Conservation (phyloP, 371 early-diverging fungal species). For the Saksenaea vasiformis region DNA sequence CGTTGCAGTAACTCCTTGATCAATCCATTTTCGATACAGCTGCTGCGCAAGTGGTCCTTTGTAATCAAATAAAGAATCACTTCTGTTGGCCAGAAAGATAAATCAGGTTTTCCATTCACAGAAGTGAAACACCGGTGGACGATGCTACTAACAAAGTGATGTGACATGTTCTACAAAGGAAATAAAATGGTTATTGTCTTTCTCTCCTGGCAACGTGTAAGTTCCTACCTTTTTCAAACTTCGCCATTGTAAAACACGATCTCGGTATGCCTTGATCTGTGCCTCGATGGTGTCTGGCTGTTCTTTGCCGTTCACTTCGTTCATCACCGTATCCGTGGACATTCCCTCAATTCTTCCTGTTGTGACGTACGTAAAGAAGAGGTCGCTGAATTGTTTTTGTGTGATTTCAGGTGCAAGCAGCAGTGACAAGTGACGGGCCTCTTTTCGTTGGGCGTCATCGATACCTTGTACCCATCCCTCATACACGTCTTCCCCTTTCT, state of each 20-base stretch:
- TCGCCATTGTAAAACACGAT: background rate
- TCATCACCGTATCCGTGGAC: slow-evolving; percentile 17
- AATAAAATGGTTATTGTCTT: background rate
- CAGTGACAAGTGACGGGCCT: slow-evolving; percentile 16
- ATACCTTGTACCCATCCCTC: slow-evolving; percentile 31
- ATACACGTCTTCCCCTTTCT: slow-evolving; percentile 19
- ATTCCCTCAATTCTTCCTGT: slow-evolving; percentile 13
- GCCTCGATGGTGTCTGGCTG: background rate
- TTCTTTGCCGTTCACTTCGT: background rate
- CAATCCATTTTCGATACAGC: slow-evolving; percentile 52
- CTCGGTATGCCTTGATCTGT: slow-evolving; percentile 5
- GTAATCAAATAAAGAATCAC: slow-evolving; percentile 54
- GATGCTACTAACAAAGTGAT: slow-evolving; percentile 47
- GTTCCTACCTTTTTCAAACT: background rate
- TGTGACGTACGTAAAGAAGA: slow-evolving; percentile 28
- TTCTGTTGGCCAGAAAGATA: slow-evolving; percentile 54
- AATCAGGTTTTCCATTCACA: slow-evolving; percentile 33
- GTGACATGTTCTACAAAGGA: slow-evolving; percentile 48
- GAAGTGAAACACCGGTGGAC: slow-evolving; percentile 35
- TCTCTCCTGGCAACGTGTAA: background rate
- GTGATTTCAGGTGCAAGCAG: slow-evolving; percentile 21
- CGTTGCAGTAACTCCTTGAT: slow-evolving; percentile 51
- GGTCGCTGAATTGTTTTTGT: slow-evolving; percentile 29
- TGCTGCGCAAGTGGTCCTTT: slow-evolving; percentile 51
- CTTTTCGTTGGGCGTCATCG: slow-evolving; percentile 29